These are phyloP conservation scores for Fusarium cicatricum DNA, from an alignment of 2,329 filamentous ascomycete species.

Conservation along the genomic window DNA sequence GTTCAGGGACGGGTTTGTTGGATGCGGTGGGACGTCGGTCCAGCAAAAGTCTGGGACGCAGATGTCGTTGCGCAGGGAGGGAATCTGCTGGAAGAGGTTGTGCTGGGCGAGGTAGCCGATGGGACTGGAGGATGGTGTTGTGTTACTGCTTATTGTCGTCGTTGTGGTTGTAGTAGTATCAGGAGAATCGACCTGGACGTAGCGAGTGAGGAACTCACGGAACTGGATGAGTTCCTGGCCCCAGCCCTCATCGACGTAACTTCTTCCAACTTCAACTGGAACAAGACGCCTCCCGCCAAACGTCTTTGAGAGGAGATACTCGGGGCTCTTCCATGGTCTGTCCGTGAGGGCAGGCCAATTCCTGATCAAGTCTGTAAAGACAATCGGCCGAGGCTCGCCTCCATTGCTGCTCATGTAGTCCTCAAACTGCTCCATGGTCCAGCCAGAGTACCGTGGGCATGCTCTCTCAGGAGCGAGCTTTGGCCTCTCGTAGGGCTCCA, in stretches of 20 bases:
- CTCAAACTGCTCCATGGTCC: slow-evolving; percentile 68
- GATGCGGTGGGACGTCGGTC: slow-evolving; percentile 68
- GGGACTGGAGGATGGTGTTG: slow-evolving; percentile 3
- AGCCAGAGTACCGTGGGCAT: slow-evolving; percentile 47
- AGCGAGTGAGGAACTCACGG: slow-evolving; percentile 69
- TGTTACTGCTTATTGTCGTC: neutral
- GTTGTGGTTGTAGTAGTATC: slow-evolving; percentile 36
- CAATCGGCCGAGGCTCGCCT: slow-evolving; percentile 64
- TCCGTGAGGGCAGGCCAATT: slow-evolving; percentile 80
- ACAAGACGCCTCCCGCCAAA: slow-evolving; percentile 81
- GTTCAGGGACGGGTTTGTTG: slow-evolving; percentile 46
- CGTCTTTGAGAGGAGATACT: slow-evolving; percentile 78
- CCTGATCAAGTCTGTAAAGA: slow-evolving; percentile 70
- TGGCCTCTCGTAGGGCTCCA: slow-evolving; percentile 44
- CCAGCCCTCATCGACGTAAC: slow-evolving; percentile 88
- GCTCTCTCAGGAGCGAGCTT: slow-evolving; percentile 29
- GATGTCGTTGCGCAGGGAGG: slow-evolving; percentile 78
- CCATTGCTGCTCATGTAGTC: slow-evolving; percentile 60
- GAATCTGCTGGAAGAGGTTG: slow-evolving; percentile 84
- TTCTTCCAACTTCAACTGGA: slow-evolving; percentile 84
- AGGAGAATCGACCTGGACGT: slow-evolving; percentile 56
- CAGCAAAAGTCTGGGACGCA: slow-evolving; percentile 86
- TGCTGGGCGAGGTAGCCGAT: slow-evolving; percentile 92
- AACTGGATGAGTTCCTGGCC: slow-evolving; percentile 83
- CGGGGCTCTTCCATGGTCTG: slow-evolving; percentile 74